phyloP scores from a whole-genome alignment of 768 basidiomycete species.

The Psilocybe subaeruginosa region DNA sequence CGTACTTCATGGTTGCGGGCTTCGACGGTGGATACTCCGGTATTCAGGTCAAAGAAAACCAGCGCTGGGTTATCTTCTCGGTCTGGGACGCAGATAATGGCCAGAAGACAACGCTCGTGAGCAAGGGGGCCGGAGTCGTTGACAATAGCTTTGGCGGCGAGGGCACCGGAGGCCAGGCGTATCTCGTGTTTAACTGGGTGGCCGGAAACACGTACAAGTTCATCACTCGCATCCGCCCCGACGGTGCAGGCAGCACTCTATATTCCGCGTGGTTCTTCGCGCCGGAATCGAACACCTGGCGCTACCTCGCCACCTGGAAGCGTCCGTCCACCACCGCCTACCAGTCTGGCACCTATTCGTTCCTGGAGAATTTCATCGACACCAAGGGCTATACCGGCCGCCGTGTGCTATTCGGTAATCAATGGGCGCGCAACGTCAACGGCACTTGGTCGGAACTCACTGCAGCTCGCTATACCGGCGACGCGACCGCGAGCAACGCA shows the following conservation, averaged over 20 bases:
- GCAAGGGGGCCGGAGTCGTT: slow-evolving; percentile 18
- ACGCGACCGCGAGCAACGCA: slow-evolving; percentile 8
- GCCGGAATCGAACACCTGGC: slow-evolving; percentile 17
- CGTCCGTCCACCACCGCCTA: slow-evolving; percentile 16
- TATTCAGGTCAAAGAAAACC: slow-evolving; percentile 16
- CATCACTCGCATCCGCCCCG: slow-evolving; percentile 21
- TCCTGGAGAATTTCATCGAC: slow-evolving; percentile 19
- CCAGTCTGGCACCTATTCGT: slow-evolving; percentile 16
- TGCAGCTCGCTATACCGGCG: slow-evolving; percentile 11
- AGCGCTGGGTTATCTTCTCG: slow-evolving; percentile 17
- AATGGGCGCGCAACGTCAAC: slow-evolving; percentile 19
- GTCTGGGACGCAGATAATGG: slow-evolving; percentile 21
- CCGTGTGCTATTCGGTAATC: slow-evolving; percentile 11
- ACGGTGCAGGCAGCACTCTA: slow-evolving; percentile 16
- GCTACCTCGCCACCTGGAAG: slow-evolving; percentile 19
- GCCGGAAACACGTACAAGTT: slow-evolving; percentile 21
- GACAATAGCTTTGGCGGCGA: slow-evolving; percentile 16
- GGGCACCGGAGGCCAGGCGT: slow-evolving; percentile 16
- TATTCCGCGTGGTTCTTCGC: slow-evolving; percentile 20
- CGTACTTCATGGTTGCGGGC: slow-evolving; percentile 21
- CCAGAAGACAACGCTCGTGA: slow-evolving; percentile 20
- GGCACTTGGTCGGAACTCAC: slow-evolving; percentile 18
- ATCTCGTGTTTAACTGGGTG: slow-evolving; percentile 16
- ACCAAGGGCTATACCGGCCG: slow-evolving; percentile 14
- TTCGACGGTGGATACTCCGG: slow-evolving; percentile 16